phyloP scores from a whole-genome alignment of 192 early-diverging fungal species.

The Paraglomus brasilianum region DNA sequence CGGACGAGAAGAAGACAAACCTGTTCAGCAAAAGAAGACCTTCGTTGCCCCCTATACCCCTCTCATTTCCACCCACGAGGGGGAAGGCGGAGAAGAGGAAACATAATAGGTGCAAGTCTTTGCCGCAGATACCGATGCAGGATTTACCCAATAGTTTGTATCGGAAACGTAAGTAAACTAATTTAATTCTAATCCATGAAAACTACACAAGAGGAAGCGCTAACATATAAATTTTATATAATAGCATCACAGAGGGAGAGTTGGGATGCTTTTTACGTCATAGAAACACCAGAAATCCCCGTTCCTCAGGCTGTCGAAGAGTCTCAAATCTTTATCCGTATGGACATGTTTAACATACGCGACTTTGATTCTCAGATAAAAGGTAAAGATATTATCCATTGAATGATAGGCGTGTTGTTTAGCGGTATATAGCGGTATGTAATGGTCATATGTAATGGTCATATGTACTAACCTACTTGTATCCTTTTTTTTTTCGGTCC shows the following conservation, averaged over 20 bases:
- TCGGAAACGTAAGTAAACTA: conserved; percentile 11
- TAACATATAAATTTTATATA: conserved; percentile 19
- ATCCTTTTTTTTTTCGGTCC: background rate
- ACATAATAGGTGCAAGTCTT: conserved; percentile 23
- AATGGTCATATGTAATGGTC: background rate
- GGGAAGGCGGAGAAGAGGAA: background rate
- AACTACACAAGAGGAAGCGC: conserved; percentile 8
- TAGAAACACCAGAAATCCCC: conserved; percentile 34
- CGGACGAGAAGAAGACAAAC: conserved; percentile 1
- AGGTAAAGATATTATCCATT: conserved; percentile 30
- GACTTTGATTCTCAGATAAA: conserved; percentile 43
- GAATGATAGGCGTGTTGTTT: background rate
- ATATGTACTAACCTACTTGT: background rate
- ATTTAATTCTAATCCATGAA: conserved; percentile 25
- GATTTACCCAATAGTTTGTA: conserved; percentile 13
- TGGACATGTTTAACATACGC: conserved; percentile 42
- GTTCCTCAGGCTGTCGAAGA: conserved; percentile 41
- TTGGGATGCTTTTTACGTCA: conserved; percentile 47
- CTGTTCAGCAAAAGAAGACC: conserved; percentile 38
- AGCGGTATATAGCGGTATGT: background rate
- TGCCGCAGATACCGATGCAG: background rate
- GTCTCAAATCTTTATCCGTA: conserved; percentile 38
- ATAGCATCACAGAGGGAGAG: conserved; percentile 36
- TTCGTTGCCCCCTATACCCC: conserved; percentile 27
- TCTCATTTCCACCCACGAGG: conserved; percentile 27